phyloP scores from a whole-genome alignment of 805 yeast species.

The Kluyveromyces siamensis region DNA sequence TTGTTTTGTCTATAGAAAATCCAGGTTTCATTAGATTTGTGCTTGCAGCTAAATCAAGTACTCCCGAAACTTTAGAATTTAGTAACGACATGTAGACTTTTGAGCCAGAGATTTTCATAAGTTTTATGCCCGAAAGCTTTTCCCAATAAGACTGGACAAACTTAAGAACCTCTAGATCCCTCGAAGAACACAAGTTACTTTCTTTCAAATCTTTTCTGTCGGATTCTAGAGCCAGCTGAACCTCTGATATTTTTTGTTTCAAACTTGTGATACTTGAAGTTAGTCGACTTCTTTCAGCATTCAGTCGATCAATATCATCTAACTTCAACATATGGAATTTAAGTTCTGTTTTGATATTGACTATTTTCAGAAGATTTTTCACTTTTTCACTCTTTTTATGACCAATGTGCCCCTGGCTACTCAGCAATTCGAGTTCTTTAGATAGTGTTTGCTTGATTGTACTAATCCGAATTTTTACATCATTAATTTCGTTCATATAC shows the following conservation, averaged over 20 bases:
- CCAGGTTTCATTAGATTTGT: not conserved
- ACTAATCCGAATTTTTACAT: conserved; percentile 7
- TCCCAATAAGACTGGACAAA: conserved; percentile 7
- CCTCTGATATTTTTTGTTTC: not conserved
- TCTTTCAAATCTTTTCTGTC: conserved; percentile 4
- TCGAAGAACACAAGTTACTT: conserved; percentile 5
- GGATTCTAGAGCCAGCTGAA: conserved; percentile 7
- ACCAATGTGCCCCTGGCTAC: not conserved
- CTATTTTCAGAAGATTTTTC: conserved; percentile 4
- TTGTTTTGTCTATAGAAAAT: not conserved
- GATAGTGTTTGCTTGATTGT: conserved; percentile 11
- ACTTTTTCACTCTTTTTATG: not conserved
- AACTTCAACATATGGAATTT: conserved; percentile 1
- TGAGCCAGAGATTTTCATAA: conserved; percentile 7
- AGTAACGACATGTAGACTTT: conserved; percentile 3
- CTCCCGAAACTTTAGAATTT: not conserved
- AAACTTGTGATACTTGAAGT: not conserved
- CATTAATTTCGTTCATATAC: conserved; percentile 7
- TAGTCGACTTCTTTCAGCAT: not conserved
- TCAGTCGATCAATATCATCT: not conserved
- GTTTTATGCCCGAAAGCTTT: conserved; percentile 10
- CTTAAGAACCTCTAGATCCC: conserved; percentile 8
- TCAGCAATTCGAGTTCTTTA: conserved; percentile 16
- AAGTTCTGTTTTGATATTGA: conserved; percentile 4
- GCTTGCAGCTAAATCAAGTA: not conserved